phyloP scores from a whole-genome alignment of 163 green algal species.

The Botryococcus braunii region DNA sequence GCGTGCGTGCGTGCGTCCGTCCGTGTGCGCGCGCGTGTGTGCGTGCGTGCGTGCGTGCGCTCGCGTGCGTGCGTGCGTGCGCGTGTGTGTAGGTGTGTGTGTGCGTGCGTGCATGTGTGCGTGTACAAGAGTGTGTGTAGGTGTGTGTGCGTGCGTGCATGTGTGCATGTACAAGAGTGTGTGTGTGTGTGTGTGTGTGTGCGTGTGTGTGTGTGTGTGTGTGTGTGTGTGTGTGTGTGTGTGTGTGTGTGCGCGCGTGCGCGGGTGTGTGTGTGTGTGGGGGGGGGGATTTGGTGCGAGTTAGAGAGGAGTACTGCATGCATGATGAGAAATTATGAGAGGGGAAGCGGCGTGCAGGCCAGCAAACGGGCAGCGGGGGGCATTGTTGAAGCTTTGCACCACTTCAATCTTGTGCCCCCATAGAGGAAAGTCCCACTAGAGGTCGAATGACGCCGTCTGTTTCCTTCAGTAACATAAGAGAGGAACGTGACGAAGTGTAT shows the following conservation, averaged over 20 bases:
- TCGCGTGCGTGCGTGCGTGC: background rate
- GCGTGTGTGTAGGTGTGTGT: background rate
- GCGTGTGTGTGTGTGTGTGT: background rate
- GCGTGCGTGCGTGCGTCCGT: background rate
- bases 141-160: background rate
- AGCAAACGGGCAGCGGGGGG: constrained; percentile 64
- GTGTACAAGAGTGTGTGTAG: background rate
- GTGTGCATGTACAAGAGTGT: background rate
- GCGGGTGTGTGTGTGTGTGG: background rate
- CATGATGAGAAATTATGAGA: background rate
- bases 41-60: background rate
- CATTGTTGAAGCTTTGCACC: constrained; percentile 74
- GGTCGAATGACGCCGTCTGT: too few species aligned
- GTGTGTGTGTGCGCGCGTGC: background rate
- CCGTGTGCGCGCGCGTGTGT: background rate
- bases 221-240: background rate
- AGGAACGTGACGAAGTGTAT: too few species aligned
- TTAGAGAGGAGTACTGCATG: background rate
- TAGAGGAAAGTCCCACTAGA: too few species aligned
- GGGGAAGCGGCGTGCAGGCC: constrained; percentile 28
- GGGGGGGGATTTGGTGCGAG: background rate
- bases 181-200: background rate
- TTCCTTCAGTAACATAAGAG: too few species aligned
- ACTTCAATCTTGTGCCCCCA: constrained; percentile 51
- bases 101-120: background rate